Percentiles rank a stretch among this genome's conserved stretches.
Evolutionary conservation across 371 early-diverging fungal genomes (phyloP).

Genomic region (Mortierella sp.): DNA sequence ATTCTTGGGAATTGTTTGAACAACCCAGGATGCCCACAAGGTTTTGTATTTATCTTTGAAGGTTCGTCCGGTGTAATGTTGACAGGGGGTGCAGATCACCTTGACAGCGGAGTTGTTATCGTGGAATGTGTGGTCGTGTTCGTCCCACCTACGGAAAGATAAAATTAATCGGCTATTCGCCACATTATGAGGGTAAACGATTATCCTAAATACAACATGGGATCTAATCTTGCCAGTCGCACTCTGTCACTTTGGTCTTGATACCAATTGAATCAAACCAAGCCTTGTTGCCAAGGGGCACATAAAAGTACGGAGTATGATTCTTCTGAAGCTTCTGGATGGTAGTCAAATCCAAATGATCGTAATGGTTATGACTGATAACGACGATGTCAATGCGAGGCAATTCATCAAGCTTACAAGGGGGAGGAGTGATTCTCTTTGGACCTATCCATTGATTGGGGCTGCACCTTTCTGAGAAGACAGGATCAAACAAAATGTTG

Average conservation of each 20-base stretch:
- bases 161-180: background rate
- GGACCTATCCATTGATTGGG: slow-evolving; percentile 73
- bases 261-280: slow-evolving; percentile 71
- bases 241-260: slow-evolving; percentile 65
- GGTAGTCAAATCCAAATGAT: slow-evolving; percentile 78
- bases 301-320: slow-evolving; percentile 69
- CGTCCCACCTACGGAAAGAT: slow-evolving; percentile 67
- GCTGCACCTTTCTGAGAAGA: slow-evolving; percentile 80
- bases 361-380: slow-evolving; percentile 84
- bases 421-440: slow-evolving; percentile 73
- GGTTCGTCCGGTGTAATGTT: slow-evolving; percentile 81
- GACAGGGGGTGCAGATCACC: slow-evolving; percentile 79
- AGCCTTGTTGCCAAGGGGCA: slow-evolving; percentile 79
- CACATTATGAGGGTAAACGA: background rate
- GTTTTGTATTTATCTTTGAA: slow-evolving; percentile 75
- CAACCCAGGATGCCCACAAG: slow-evolving; percentile 82
- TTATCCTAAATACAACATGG: background rate
- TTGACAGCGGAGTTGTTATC: slow-evolving; percentile 38
- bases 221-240: slow-evolving; percentile 70
- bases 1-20: slow-evolving; percentile 58
- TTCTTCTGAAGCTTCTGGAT: slow-evolving; percentile 63
- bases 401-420: slow-evolving; percentile 75
- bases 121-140: slow-evolving; percentile 58
- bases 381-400: slow-evolving; percentile 78
- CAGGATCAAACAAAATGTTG: slow-evolving; percentile 80